Evolutionary conservation across 2,329 filamentous ascomycete genomes (phyloP).

Genomic region (Fusarium tuaranense): DNA sequence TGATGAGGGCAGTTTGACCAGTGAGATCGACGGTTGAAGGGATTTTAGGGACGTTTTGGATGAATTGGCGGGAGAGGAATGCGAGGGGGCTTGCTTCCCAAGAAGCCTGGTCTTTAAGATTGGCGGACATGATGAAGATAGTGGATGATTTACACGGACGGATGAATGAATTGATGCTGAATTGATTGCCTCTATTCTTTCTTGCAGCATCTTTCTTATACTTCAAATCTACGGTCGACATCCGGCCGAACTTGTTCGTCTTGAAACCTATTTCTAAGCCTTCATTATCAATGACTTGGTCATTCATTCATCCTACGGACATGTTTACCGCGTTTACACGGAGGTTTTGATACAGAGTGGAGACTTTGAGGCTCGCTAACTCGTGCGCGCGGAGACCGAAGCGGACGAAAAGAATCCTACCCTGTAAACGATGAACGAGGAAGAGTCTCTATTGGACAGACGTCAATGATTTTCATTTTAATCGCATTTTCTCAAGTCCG

Average conservation of each 20-base stretch:
- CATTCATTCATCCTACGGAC: neutral
- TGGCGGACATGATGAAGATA: slow-evolving; percentile 33
- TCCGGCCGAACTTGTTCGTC: slow-evolving; percentile 9
- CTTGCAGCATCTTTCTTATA: slow-evolving; percentile 16
- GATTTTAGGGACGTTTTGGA: slow-evolving; percentile 38
- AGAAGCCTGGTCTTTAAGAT: slow-evolving; percentile 32
- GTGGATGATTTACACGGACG: neutral
- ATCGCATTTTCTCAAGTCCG: neutral
- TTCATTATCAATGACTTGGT: neutral
- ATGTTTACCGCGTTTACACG: neutral
- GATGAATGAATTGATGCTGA: neutral
- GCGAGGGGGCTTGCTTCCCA: slow-evolving; percentile 38
- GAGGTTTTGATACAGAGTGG: neutral
- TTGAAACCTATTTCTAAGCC: neutral
- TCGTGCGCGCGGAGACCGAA: slow-evolving; percentile 36
- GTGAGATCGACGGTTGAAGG: slow-evolving; percentile 44
- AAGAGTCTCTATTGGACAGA: neutral
- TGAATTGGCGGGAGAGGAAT: slow-evolving; percentile 42
- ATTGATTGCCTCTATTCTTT: neutral
- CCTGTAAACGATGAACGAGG: neutral
- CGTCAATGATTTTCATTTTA: neutral
- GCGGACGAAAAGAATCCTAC: slow-evolving; percentile 23
- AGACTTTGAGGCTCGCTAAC: neutral
- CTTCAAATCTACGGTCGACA: slow-evolving; percentile 15
- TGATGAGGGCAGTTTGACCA: slow-evolving; percentile 59